A percentile compares a stretch with the other conserved stretches of the same genome.
phyloP scores from a whole-genome alignment of 768 basidiomycete species.

The Agaricus blazei region DNA sequence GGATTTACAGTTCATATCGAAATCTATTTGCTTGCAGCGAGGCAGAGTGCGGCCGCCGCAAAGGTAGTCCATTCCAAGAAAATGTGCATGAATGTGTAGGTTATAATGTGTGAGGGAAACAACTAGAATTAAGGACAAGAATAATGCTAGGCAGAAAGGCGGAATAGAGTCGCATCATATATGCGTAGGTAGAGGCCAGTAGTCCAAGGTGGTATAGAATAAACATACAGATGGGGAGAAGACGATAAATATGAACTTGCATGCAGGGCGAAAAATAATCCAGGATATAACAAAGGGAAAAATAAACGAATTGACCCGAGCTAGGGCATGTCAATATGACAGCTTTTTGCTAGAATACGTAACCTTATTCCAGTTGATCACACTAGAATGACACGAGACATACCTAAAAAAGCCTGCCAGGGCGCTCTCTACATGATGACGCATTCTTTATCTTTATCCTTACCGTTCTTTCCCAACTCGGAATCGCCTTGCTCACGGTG shows the following conservation, averaged over 20 bases:
- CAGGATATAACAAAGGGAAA: neutral
- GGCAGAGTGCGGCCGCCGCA: neutral
- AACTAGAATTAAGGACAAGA: neutral
- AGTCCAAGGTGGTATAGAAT: slow-evolving; percentile 4
- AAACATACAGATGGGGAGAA: slow-evolving; percentile 5
- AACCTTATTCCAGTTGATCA: neutral
- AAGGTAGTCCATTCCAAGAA: neutral
- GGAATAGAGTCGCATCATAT: neutral
- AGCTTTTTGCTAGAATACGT: neutral
- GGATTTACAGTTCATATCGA: neutral
- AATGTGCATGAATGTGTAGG: neutral
- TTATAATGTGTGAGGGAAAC: neutral
- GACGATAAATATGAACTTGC: slow-evolving; percentile 3
- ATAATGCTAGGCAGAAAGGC: neutral
- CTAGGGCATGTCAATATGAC: neutral
- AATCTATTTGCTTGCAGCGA: neutral
- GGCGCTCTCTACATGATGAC: slow-evolving; percentile 63
- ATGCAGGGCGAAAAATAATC: slow-evolving; percentile 1
- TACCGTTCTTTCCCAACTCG: slow-evolving; percentile 25
- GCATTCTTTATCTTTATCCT: slow-evolving; percentile 77
- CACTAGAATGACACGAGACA: neutral
- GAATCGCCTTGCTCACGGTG: slow-evolving; percentile 45
- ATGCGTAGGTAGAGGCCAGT: neutral
- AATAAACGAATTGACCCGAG: neutral
- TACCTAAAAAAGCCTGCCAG: neutral